Evolutionary conservation across 352 stramenopile genomes (phyloP).

Genomic region (Pythium rhizo-oryzae): DNA sequence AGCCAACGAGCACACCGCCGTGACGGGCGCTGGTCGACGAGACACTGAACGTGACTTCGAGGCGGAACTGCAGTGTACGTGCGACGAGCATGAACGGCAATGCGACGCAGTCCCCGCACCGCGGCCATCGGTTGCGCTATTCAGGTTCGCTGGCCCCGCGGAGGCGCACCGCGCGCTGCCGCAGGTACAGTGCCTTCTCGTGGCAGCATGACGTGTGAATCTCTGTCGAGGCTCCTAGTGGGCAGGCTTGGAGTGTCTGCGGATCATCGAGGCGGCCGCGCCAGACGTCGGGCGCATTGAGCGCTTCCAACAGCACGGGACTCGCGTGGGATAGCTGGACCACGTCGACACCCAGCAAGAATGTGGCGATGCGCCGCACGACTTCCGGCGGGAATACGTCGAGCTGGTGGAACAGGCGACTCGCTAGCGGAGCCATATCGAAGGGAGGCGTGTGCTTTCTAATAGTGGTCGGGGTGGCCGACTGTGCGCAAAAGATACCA

Average conservation of each 20-base stretch:
- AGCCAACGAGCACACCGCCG: neutral
- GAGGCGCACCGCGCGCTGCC: neutral
- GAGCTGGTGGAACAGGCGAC: neutral
- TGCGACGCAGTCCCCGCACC: neutral
- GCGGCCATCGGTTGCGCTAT: neutral
- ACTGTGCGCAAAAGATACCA: too few species aligned
- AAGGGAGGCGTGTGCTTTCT: too few species aligned
- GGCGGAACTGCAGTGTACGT: neutral
- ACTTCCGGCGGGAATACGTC: neutral
- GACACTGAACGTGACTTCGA: neutral
- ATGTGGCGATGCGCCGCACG: neutral
- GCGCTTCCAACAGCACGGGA: neutral
- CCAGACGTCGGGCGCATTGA: slow-evolving; percentile 1
- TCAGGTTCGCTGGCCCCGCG: neutral
- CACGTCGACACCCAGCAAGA: slow-evolving; percentile 6
- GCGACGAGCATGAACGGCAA: neutral
- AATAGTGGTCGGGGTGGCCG: too few species aligned
- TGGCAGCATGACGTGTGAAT: neutral
- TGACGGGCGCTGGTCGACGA: neutral
- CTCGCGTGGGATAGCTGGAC: neutral
- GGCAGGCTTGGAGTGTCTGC: neutral
- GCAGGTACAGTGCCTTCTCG: neutral
- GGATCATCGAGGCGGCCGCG: neutral
- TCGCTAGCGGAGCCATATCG: too few species aligned
- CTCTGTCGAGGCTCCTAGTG: neutral